These are phyloP conservation scores for Cladophialophora carrionii DNA, from an alignment of 2,329 filamentous ascomycete species.

Conservation along the genomic window DNA sequence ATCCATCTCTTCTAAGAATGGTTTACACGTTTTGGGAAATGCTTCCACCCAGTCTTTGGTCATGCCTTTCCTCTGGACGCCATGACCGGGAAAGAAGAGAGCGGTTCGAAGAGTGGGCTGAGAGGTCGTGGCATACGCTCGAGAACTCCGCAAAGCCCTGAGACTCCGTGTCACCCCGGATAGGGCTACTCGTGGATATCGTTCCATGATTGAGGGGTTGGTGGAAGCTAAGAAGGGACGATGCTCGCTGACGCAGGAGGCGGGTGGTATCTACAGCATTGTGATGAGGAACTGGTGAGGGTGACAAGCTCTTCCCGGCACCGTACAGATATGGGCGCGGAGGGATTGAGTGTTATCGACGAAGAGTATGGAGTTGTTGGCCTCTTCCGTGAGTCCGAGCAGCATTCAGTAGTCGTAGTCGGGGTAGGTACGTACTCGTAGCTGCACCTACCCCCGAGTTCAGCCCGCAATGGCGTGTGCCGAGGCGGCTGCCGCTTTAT, in stretches of 20 bases:
- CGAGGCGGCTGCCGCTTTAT: slow-evolving; percentile 10
- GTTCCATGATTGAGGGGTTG: slow-evolving; percentile 25
- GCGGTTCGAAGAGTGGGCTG: slow-evolving; percentile 46
- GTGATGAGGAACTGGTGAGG: neutral
- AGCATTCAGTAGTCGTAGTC: neutral
- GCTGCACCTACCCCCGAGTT: neutral
- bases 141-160: slow-evolving; percentile 11
- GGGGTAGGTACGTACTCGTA: neutral
- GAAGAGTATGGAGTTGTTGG: slow-evolving; percentile 2
- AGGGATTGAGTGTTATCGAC: neutral
- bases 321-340: neutral
- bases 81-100: slow-evolving; percentile 64
- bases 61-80: slow-evolving; percentile 89
- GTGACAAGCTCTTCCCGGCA: neutral
- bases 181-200: slow-evolving; percentile 20
- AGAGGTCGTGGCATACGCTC: slow-evolving; percentile 31
- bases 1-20: slow-evolving; percentile 86
- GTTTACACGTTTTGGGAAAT: slow-evolving; percentile 75
- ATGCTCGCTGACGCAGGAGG: neutral
- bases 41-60: slow-evolving; percentile 80
- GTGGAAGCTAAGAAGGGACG: slow-evolving; percentile 1
- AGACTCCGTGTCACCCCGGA: slow-evolving; percentile 16
- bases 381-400: slow-evolving; percentile 22
- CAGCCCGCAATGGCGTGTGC: slow-evolving; percentile 1
- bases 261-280: slow-evolving; percentile 14